Evolutionary conservation across 352 stramenopile species (phyloP), one percentile per base, ranked within the genome.

Genomic region (Phytopythium kandeliae): DNA sequence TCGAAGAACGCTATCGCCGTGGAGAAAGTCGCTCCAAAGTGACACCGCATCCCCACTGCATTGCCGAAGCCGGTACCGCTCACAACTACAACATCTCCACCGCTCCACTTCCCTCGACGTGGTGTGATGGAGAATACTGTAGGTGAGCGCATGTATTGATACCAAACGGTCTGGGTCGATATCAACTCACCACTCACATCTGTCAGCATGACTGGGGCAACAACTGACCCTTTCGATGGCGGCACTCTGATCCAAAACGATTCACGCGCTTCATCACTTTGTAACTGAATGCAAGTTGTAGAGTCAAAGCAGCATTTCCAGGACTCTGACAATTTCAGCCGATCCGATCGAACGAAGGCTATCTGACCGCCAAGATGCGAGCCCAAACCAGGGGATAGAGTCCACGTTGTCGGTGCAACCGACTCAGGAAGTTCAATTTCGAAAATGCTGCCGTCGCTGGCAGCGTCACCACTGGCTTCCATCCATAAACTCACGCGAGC

Each of bases 261-360:
- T 8, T 46, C 54, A 19, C 34, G 12, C 0, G 37, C 11, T 3
- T 28, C 31, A 48, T 30, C 7, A 42, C 46, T 43, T 26, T 59
- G 53, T 8, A 71, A 11, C 24, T n/a, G 17, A 28, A 48, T 62
- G 45, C 64, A 80, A 37, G 19, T 33, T 7, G 55, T 49, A 11
- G 52, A 41, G 31, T 59, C 62, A 10, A 81, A 81, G 30, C 67
- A 76, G 59, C 67, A 81, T 5, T 43, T 58, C 67, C 67, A 74
- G 6, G 36, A 54, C 4, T 16, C 33, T 12, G 36, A 42, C 1
- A 33, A 15, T 8, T 43, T 1, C 0, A 43, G 21, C 4, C 1
- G 8, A 5, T 21, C 13, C 3, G 46, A 40, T 42, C 8, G 34
- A 33, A 40, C 22, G 13, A 42, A 26, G 13, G 58, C 51, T 30